phyloP scores from a whole-genome alignment of 2,329 filamentous ascomycete species.

The Penicillium thymicola region DNA sequence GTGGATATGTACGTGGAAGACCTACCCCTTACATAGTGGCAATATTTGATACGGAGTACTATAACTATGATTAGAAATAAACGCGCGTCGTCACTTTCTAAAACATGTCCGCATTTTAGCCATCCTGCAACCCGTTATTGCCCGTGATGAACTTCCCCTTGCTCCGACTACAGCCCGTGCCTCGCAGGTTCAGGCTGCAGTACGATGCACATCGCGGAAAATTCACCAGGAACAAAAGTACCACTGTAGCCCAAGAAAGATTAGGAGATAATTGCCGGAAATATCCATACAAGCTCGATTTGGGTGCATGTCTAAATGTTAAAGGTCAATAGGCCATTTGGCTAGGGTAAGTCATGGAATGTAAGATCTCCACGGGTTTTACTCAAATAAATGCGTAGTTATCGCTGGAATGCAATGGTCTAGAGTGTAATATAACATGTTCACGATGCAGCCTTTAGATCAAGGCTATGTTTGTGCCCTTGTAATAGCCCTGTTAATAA shows the following conservation, averaged over 20 bases:
- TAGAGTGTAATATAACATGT: neutral
- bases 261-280: neutral
- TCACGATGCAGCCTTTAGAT: neutral
- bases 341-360: neutral
- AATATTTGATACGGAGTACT: neutral
- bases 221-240: neutral
- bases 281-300: neutral
- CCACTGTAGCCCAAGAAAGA: neutral
- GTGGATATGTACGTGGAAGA: neutral
- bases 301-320: neutral
- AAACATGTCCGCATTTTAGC: neutral
- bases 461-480: neutral
- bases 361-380: neutral
- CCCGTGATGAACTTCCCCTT: neutral
- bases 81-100: neutral
- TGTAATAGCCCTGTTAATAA: conserved; percentile 8
- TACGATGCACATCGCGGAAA: neutral
- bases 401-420: neutral
- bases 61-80: neutral
- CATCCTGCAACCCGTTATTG: neutral
- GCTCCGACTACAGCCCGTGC: neutral
- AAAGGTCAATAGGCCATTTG: neutral
- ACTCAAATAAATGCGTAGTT: neutral
- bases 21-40: neutral
- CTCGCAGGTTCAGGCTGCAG: neutral